phyloP scores from a whole-genome alignment of 805 yeast genomes.

The Kodamaea kaohsiungensis region DNA sequence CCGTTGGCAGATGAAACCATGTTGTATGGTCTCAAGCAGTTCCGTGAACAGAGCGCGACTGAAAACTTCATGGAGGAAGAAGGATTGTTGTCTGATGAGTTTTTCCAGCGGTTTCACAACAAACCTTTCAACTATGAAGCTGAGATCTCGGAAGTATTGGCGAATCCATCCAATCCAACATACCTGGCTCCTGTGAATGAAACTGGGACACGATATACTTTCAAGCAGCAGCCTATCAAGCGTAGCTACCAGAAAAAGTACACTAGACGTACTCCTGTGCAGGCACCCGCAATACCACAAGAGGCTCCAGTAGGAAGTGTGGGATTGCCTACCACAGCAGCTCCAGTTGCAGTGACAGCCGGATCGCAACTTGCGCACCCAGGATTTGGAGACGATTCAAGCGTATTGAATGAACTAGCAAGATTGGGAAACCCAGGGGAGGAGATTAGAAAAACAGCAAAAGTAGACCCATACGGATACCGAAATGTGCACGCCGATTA shows the following conservation, averaged over 20 bases:
- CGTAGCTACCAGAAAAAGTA: constrained; percentile 5
- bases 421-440: constrained; percentile 17
- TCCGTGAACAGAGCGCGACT: constrained; percentile 36
- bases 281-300: background rate
- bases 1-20: constrained; percentile 49
- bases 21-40: constrained; percentile 47
- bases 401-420: constrained; percentile 13
- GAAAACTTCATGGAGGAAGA: constrained; percentile 36
- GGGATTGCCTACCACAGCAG: background rate
- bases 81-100: constrained; percentile 24
- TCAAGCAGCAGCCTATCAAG: constrained; percentile 4
- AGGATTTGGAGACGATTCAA: background rate
- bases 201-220: background rate
- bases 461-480: constrained; percentile 22
- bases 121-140: constrained; percentile 17
- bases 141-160: constrained; percentile 14
- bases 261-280: background rate
- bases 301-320: background rate
- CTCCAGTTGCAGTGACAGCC: background rate
- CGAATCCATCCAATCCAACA: constrained; percentile 12
- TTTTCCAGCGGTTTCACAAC: constrained; percentile 17
- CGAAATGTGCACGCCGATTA: constrained; percentile 23
- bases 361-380: background rate
- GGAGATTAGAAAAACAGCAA: background rate
- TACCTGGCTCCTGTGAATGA: constrained; percentile 11